Evolutionary conservation across 371 early-diverging fungal genomes (phyloP).

Genomic region (Mucor ambiguus): DNA sequence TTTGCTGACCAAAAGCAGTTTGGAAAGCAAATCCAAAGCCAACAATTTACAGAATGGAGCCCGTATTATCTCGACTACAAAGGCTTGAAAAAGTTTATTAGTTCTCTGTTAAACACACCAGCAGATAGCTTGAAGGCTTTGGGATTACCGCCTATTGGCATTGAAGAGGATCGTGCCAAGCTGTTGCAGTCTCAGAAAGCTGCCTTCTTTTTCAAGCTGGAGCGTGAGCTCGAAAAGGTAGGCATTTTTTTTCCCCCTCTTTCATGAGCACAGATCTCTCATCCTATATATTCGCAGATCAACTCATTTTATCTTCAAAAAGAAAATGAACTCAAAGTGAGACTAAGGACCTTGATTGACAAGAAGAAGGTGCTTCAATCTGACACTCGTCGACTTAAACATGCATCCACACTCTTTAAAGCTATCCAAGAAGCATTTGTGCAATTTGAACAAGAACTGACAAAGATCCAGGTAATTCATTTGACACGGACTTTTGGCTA

Average conservation of each 20-base stretch:
- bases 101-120: conserved; percentile 57
- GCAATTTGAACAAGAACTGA: conserved; percentile 90
- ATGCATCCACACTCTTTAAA: conserved; percentile 61
- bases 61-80: conserved; percentile 93
- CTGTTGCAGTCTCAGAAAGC: conserved; percentile 73
- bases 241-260: background rate
- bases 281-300: conserved; percentile 51
- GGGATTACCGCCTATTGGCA: conserved; percentile 41
- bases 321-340: conserved; percentile 77
- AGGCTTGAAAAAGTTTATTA: conserved; percentile 95
- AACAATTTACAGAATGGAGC: conserved; percentile 91
- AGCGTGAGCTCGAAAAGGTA: conserved; percentile 84
- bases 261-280: conserved; percentile 5
- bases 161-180: conserved; percentile 59
- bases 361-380: conserved; percentile 79
- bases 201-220: conserved; percentile 82
- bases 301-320: conserved; percentile 84
- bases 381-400: conserved; percentile 54
- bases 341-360: conserved; percentile 73
- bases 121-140: conserved; percentile 28
- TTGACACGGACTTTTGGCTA: too few species aligned
- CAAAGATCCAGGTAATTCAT: conserved; percentile 83
- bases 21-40: conserved; percentile 94
- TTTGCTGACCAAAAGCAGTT: conserved; percentile 60
- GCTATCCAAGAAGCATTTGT: conserved; percentile 86